Base-by-base conservation (phyloP, 2,329 filamentous ascomycete genomes). In the Apiospora kogelbergensis region DNA sequence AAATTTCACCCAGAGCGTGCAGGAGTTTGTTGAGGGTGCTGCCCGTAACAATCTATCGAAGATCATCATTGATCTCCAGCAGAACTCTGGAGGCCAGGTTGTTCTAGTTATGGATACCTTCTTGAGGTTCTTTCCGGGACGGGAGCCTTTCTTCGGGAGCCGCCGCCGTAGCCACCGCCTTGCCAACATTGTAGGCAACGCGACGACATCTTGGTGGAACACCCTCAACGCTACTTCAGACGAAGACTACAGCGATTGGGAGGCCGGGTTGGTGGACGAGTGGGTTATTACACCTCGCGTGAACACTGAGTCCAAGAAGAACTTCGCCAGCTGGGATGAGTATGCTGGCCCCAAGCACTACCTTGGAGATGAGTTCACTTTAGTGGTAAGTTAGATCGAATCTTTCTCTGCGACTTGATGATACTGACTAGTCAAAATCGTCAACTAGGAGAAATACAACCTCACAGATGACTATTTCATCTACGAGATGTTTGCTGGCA, bases 1-100 rank as follows among this genome's bases (percentile, higher is more conserved):
- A n/a, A 74, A 73, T 3, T 81, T 81, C 68, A 74, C 73, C 13
- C 46, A 69, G 17, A 72, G 79, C 2, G 75, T 82, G 22, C 37
- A 69, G 2, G 63, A 78, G 5, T 82, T 79, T 66, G 71, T 75
- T 44, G 60, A 67, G 13, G 68, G 68, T 2, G 68, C 66, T 1
- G 17, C 30, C 26, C 15, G 15, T 1, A 64, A 64, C 41, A 68
- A 69, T 15, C 40, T 73, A 5, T 64, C 67, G 6, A 72, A 71
- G 65, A 67, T 75, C 22, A 68, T 76, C 3, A 72, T 76, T 22
- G 74, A 76, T 22, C 68, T 76, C 10, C 74, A 76, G 41, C 63
- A 69, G 40, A 76, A 76, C 63, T 41, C 46, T 2, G 73, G 74
- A 20, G 73, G 74, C 0, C 45, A 68, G n/a, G 67, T 70, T 2